phyloP scores from a whole-genome alignment of 208 protist species.

The Leishmania tropica region DNA sequence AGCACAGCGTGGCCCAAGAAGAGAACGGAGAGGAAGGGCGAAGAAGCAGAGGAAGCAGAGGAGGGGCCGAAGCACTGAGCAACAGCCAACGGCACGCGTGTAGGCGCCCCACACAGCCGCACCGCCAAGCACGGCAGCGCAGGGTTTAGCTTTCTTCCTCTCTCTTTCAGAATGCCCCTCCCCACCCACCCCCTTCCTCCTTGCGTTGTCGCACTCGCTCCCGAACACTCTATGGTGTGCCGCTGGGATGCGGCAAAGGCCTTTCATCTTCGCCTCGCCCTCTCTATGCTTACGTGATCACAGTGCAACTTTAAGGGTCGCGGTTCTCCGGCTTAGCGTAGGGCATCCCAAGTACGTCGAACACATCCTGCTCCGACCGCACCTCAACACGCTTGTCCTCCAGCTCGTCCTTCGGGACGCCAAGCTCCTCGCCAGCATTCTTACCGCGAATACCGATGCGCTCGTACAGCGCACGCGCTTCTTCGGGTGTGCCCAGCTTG shows the following conservation, averaged over 20 bases:
- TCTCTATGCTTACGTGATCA: not conserved
- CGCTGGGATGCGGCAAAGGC: not conserved
- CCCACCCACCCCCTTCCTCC: not conserved
- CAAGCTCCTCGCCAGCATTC: constrained; percentile 81
- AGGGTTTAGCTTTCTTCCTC: not conserved
- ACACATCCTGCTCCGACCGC: constrained; percentile 83
- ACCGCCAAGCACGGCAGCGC: not conserved
- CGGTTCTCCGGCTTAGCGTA: constrained; percentile 88
- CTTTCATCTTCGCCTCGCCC: not conserved
- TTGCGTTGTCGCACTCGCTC: not conserved
- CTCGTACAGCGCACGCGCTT: constrained; percentile 82
- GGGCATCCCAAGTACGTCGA: constrained; percentile 87
- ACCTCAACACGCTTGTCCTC: constrained; percentile 84
- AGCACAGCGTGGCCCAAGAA: not conserved
- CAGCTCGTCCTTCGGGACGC: constrained; percentile 81
- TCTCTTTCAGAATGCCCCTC: not conserved
- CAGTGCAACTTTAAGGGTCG: constrained; percentile 42
- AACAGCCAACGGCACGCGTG: not conserved
- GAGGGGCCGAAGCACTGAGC: not conserved
- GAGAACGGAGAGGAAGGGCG: not conserved
- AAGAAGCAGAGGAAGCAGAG: not conserved
- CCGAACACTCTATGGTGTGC: not conserved
- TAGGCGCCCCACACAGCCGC: not conserved
- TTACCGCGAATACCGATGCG: constrained; percentile 64
- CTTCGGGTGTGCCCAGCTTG: constrained; percentile 81